Base-by-base conservation (phyloP, 176 grass and related monocot genomes). In the Oryza glumipatula region DNA sequence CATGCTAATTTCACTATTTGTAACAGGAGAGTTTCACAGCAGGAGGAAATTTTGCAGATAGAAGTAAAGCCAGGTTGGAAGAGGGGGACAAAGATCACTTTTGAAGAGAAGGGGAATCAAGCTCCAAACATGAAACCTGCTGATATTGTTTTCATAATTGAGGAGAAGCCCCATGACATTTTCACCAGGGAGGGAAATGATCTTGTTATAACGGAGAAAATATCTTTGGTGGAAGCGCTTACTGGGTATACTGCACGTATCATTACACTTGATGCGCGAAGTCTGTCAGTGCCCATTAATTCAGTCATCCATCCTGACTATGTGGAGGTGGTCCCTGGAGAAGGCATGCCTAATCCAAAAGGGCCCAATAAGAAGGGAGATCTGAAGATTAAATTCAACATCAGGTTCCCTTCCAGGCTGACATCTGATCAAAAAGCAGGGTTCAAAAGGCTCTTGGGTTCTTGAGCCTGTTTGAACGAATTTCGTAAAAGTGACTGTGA, bases 21-120 rank as follows among this genome's bases (percentile, higher is more conserved):
- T 61, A 85, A 74, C 81, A 97, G 94, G 90, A 94, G 90, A 82
- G 76, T 58, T 19, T 87, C 88, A 22, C 80, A 89, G 14, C 46
- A 85, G 28, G 92, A 97, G 74, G 95, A 95, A 83, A 98, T 93
- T 56, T 54, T 93, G 77, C 85, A 87, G 1, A 95, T 98, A 63
- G 67, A 98, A 65, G 79, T 98, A 69, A 93, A 95, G 68, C 89
- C 92, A 11, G 95, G 95, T 65, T 98, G 92, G 90, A 93, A 98
- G 72, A 95, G 95, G 76, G 95, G 92, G 23, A 98, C 95, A 3
- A 98, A 91, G 82, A 86, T 98, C 67, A 98, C 89, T 15, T 98
- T 93, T 54, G 86, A 82, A 13, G 80, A 93, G 22, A 95, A 98
- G 82, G 92, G 95, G 35, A 91, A 95, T 76, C 88, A 91, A 86